Evolutionary conservation across 208 protist genomes (phyloP), one percentile per base, ranked within the genome.

Genomic region (Tritrichomonas musculus): DNA sequence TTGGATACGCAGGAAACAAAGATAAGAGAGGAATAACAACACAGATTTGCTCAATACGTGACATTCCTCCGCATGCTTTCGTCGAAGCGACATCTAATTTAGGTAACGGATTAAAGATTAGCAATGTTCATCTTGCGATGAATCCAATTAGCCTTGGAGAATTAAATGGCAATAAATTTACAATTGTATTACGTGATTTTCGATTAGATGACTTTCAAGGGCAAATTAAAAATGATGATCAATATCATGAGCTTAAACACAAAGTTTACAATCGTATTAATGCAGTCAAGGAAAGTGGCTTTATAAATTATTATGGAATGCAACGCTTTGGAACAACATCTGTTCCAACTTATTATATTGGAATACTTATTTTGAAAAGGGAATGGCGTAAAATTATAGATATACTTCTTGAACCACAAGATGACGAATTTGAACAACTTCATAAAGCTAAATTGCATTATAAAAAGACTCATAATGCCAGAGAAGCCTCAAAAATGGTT

Each of bases 281-380:
- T 39, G 47, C 41, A 30, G 33, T 88, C 33, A 20, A 44, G 20
- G 20, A 88, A 50, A 88, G 44, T 33, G 77, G 77, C 53, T 88
- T 88, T 88, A 57, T 88, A 20, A 88, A 88, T 88, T 88, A 88
- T 39, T 88, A 57, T 36, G 77, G 77, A 20, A 88, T 88, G 77
- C 77, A 88, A 50, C 77, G 77, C 17, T 88, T 88, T 88, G 77
- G 77, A 88, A 88, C 77, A 39, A 39, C 27, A 57, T 27, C 41
- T 20, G 14, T 88, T 0, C 47, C 77, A 53, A 88, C 77, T 5
- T 47, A 88, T 39, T 33, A 44, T 39, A n/a, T 60, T 39, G 77
- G 77, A 4, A 57, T 57, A 33, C 41, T 27, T 39, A 57, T 88
- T 57, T 47, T 88, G 2, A 44, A 36, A n/a, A 53, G 57, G 30